Conservation (phyloP, 768 basidiomycete species). For the Amyloporia xantha region DNA sequence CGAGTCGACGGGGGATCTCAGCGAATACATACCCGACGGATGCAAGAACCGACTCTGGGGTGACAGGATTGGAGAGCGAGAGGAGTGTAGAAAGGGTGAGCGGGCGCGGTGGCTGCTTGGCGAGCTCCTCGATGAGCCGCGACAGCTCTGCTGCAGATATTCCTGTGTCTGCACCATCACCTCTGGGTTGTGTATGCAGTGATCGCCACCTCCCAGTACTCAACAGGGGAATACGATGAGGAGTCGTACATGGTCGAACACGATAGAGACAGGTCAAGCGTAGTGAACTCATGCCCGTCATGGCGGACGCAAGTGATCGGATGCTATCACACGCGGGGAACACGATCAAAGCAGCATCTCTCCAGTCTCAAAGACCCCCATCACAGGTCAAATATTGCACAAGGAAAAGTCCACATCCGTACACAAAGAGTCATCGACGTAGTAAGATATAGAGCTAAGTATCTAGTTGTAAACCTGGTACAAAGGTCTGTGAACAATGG, state of each 20-base stretch:
- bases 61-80: slow-evolving; percentile 70
- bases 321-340: no score
- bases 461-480: slow-evolving; percentile 92
- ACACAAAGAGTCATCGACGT: background rate
- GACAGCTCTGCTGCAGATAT: slow-evolving; percentile 39
- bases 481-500: slow-evolving; percentile 49
- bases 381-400: no score
- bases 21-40: slow-evolving; percentile 71
- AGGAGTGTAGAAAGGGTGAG: slow-evolving; percentile 68
- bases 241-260: background rate
- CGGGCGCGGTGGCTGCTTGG: slow-evolving; percentile 56
- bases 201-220: background rate
- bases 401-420: background rate
- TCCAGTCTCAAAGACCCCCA: no score
- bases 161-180: slow-evolving; percentile 31
- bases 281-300: background rate
- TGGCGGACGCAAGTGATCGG: background rate
- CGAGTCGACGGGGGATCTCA: slow-evolving; percentile 74
- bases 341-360: no score
- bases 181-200: background rate
- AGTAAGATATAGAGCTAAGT: background rate
- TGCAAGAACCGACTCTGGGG: slow-evolving; percentile 58
- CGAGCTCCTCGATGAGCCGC: slow-evolving; percentile 56
- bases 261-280: no score
- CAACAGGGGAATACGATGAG: background rate